Evolutionary conservation across 768 basidiomycete species (phyloP).

Genomic region (Russula vinacea): DNA sequence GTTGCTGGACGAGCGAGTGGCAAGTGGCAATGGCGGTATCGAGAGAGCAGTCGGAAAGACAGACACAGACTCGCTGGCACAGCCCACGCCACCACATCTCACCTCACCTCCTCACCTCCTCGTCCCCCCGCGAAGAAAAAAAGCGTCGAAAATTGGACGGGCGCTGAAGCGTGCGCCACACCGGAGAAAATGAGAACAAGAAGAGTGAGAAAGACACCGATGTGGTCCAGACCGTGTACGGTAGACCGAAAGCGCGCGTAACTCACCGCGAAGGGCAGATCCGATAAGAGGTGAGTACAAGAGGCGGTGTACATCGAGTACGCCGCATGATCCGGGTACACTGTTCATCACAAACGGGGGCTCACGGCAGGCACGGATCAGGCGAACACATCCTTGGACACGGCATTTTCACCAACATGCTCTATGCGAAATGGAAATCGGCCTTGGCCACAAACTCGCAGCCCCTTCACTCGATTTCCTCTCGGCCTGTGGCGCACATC

Average conservation of each 20-base stretch:
- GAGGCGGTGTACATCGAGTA: slow-evolving; percentile 26
- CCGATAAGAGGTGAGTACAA: slow-evolving; percentile 25
- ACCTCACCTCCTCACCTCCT: neutral
- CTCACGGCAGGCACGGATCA: slow-evolving; percentile 28
- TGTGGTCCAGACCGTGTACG: slow-evolving; percentile 14
- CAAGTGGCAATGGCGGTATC: no score
- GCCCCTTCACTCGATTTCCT: neutral
- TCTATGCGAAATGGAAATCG: slow-evolving; percentile 5
- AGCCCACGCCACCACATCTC: neutral
- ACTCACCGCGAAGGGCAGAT: slow-evolving; percentile 19
- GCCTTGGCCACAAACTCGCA: slow-evolving; percentile 23
- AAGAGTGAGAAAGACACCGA: slow-evolving; percentile 15
- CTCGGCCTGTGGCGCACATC: slow-evolving; percentile 24
- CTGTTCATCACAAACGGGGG: slow-evolving; percentile 18
- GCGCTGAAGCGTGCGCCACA: slow-evolving; percentile 18
- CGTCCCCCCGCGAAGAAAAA: neutral
- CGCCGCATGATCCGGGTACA: slow-evolving; percentile 26
- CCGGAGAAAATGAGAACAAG: slow-evolving; percentile 13
- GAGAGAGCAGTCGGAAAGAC: no score
- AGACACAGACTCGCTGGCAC: neutral
- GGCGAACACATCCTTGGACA: slow-evolving; percentile 13
- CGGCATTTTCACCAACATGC: slow-evolving; percentile 14
- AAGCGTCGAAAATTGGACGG: neutral
- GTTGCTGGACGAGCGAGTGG: neutral
- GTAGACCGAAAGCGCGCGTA: slow-evolving; percentile 1